Evolutionary conservation across 2,329 filamentous ascomycete species (phyloP), one percentile per base, ranked within the genome.

Genomic region (Pseudogymnoascus pannorum): DNA sequence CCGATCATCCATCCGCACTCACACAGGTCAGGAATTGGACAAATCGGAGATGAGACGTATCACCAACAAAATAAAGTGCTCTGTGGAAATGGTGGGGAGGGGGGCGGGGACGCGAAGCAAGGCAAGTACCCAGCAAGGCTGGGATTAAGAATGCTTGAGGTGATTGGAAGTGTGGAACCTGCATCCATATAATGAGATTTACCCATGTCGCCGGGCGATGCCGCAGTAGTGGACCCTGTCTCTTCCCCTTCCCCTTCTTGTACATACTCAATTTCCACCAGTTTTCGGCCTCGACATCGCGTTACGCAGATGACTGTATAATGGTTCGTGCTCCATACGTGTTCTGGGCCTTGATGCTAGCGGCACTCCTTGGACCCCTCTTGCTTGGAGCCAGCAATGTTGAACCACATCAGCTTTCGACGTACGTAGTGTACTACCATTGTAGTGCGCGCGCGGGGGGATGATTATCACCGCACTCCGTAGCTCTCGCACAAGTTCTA

Each of bases 151-250:
- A 54, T n/a, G 48, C 48, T 54, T 33, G 48, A 54, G n/a, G 48
- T 54, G 48, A 54, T 54, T 54, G 48, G 26, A 54, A 54, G n/a
- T 54, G 48, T 54, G 48, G 48, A 54, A 20, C 48, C 48, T 54
- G 48, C 48, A 54, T 54, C n/a, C n/a, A 2, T 3, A n/a, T 26
- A 31, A 54, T 33, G 48, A 54, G 48, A 54, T 54, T 54, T 54
- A 54, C 48, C 48, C 48, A 16, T 54, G 26, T 54, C 48, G 33
- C 26, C 48, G 48, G 48, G 48, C 9, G 48, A 33, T 54, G 48
- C 48, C 48, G 48, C 48, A 54, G 29, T 16, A 18, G 48, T 54
- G 48, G 48, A 54, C 26, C 48, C 48, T 16, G 29, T 14, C 20
- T 8, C 38, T 20, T 5, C 11, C 26, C 48, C 26, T n/a, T 51